Base-by-base conservation (phyloP, 1,284 basidiomycete genomes). In the Wolfiporia cocos region DNA sequence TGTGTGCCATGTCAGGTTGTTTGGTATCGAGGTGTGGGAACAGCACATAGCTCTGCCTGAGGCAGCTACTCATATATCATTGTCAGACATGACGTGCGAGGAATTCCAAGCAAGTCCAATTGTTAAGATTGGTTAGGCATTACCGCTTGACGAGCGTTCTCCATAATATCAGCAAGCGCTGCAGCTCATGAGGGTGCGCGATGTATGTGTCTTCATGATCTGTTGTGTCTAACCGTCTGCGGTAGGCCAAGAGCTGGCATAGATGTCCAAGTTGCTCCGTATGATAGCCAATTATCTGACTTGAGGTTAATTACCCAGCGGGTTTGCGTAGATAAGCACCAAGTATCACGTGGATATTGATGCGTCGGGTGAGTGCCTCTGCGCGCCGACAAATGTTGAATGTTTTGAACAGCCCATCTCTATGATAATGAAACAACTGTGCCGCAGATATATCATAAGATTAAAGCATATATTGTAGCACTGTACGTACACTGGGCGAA, bases 201-300 rank as follows among this genome's bases (percentile, higher is more conserved):
- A n/a, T n/a, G n/a, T n/a, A n/a, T n/a, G n/a, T n/a, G n/a, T n/a
- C n/a, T n/a, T n/a, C n/a, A n/a, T n/a, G n/a, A n/a, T n/a, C n/a
- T n/a, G n/a, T n/a, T n/a, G n/a, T n/a, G n/a, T n/a, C n/a, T n/a
- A n/a, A n/a, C n/a, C n/a, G n/a, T n/a, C n/a, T n/a, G n/a, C n/a
- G n/a, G n/a, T 32, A 69, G 66, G 65, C 61, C 5, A 49, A 68
- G 42, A 51, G 62, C 15, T 70, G 68, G 68, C 57, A 66, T 6
- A 58, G 66, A 32, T 70, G 68, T 43, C 64, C 66, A 0, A 59
- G 51, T 9, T 69, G 68, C 46, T 37, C 58, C 14, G 65, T 65
- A 44, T 38, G 59, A 42, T 19, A 5, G 10, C 14, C 15, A 20
- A 22, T 26, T 19, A 28, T 12, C 29, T n/a, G n/a, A n/a, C n/a